Evolutionary conservation across 1,284 basidiomycete species (phyloP).

Genomic region (Cryptococcus sp.): DNA sequence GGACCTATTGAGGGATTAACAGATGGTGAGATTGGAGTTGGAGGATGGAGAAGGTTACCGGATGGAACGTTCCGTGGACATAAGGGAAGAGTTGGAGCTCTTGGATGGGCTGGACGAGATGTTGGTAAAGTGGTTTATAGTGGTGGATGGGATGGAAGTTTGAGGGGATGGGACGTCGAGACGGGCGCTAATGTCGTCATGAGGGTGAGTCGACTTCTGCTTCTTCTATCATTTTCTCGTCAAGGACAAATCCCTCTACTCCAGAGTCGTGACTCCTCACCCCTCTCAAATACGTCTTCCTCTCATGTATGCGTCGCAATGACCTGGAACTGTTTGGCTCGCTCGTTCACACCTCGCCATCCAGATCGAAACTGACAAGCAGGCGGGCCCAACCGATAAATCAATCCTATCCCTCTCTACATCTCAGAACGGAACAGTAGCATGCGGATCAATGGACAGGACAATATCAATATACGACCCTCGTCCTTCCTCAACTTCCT

Average conservation of each 20-base stretch:
- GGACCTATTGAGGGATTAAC: conserved; percentile 48
- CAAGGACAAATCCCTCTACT: not conserved
- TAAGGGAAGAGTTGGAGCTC: conserved; percentile 41
- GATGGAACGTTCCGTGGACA: conserved; percentile 42
- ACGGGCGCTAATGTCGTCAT: conserved; percentile 42
- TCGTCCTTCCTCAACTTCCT: conserved; percentile 46
- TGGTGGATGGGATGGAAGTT: conserved; percentile 51
- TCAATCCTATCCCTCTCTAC: conserved; percentile 39
- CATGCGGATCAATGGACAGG: conserved; percentile 52
- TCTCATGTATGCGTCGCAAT: not conserved
- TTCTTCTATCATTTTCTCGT: not conserved
- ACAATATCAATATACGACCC: conserved; percentile 53
- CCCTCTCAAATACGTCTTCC: not conserved
- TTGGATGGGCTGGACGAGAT: conserved; percentile 41
- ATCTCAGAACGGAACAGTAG: conserved; percentile 50
- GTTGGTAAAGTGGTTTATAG: conserved; percentile 33
- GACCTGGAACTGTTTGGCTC: too few relatives aligned
- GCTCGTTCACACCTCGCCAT: too few relatives aligned
- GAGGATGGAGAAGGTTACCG: conserved; percentile 44
- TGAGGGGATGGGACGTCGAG: conserved; percentile 51
- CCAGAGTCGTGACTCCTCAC: not conserved
- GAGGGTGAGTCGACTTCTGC: conserved; percentile 35
- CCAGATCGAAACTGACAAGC: conserved; percentile 1
- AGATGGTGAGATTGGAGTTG: conserved; percentile 35
- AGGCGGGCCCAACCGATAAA: conserved; percentile 50